A percentile compares a stretch with the other conserved stretches of the same genome.
Evolutionary conservation across 202 grass and related monocot genomes (phyloP).

Genomic region (Carex arenaria): DNA sequence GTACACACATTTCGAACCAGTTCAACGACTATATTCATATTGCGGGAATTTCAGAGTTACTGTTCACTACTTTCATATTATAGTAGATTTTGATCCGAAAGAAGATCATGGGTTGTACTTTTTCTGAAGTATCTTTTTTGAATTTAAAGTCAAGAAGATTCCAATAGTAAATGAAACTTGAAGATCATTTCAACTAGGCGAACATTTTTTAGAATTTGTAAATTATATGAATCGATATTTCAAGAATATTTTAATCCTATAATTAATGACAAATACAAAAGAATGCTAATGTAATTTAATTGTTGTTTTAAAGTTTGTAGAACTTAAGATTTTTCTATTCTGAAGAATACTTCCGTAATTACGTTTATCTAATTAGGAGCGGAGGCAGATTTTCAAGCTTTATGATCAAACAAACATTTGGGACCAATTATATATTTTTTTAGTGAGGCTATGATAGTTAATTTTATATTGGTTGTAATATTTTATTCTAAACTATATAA

Average conservation of each 20-base stretch:
- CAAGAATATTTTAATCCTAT: neutral
- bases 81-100: too few species aligned
- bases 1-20: too few species aligned
- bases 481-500: too few species aligned
- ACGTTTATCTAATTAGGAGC: neutral
- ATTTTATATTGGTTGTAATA: too few species aligned
- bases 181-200: neutral
- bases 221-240: neutral
- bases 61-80: too few species aligned
- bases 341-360: neutral
- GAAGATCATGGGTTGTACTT: too few species aligned
- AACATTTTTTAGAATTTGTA: neutral
- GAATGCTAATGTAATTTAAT: neutral
- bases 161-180: neutral
- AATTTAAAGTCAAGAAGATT: neutral
- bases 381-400: too few species aligned
- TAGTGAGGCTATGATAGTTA: too few species aligned
- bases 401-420: too few species aligned
- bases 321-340: neutral
- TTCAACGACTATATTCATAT: too few species aligned
- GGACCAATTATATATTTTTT: too few species aligned
- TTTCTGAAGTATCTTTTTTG: neutral
- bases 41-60: too few species aligned
- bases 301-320: neutral
- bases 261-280: neutral